Percentiles rank a stretch among this genome's conserved stretches.
These are phyloP conservation scores for Panicum hallii DNA, from an alignment of 202 grass and related monocot genomes.

Conservation along the genomic window DNA sequence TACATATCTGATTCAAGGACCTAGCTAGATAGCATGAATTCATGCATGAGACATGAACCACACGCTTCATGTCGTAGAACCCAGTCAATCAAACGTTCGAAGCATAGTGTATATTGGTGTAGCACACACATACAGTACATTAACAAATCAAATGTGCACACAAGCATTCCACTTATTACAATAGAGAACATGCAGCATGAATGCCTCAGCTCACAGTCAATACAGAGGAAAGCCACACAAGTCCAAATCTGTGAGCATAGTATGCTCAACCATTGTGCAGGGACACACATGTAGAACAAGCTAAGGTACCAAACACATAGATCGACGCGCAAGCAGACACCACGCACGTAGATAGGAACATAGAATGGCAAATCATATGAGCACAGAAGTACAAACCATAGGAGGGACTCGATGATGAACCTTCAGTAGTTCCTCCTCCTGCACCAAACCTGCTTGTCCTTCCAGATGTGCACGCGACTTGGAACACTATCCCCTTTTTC, in stretches of 20 bases:
- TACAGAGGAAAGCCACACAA: not conserved
- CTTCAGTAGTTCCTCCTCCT: not conserved
- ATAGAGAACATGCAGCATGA: not conserved
- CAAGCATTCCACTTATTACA: slow-evolving; percentile 11
- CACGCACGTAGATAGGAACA: not conserved
- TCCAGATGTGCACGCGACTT: not conserved
- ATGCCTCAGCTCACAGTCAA: not conserved
- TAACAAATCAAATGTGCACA: not conserved
- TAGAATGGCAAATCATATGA: not conserved
- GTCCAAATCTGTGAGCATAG: not conserved
- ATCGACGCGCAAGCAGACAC: not conserved
- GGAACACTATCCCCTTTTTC: no score
- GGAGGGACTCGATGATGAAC: not conserved
- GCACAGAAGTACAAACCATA: slow-evolving; percentile 2
- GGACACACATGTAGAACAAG: not conserved
- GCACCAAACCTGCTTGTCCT: not conserved
- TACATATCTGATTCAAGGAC: no score
- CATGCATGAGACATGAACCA: no score
- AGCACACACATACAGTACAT: not conserved
- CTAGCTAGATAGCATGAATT: no score
- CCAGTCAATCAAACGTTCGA: no score
- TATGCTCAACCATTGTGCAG: not conserved
- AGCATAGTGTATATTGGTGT: no score
- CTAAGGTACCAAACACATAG: not conserved
- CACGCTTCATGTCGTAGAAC: no score